phyloP scores from a whole-genome alignment of 129 eudicot species.

The Chrysanthemum lavandulifolium region DNA sequence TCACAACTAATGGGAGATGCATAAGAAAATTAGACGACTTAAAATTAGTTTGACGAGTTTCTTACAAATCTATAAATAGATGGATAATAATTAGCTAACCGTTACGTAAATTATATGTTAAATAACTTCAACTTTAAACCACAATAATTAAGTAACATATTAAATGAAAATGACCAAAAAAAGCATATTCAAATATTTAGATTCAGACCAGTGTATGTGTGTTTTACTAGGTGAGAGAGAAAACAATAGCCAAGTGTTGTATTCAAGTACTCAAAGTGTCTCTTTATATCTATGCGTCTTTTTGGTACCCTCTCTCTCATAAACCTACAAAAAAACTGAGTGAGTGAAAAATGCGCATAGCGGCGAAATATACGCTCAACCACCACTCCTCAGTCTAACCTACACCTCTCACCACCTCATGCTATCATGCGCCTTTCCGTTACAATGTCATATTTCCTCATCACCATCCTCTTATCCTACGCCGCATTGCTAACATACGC shows the following conservation, averaged over 20 bases:
- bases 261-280: conserved; percentile 8
- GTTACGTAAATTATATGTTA: too few relatives aligned
- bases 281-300: conserved; percentile 23
- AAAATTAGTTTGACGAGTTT: too few relatives aligned
- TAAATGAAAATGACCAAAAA: too few relatives aligned
- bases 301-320: background rate
- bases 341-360: conserved; percentile 32
- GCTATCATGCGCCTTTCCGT: conserved; percentile 24
- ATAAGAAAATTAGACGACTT: too few relatives aligned
- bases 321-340: background rate
- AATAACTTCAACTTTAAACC: too few relatives aligned
- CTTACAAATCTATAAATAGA: too few relatives aligned
- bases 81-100: too few relatives aligned
- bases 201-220: too few relatives aligned
- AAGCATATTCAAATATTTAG: too few relatives aligned
- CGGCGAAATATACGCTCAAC: conserved; percentile 34
- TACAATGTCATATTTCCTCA: background rate
- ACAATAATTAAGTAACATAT: too few relatives aligned
- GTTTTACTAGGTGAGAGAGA: background rate
- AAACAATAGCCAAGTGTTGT: background rate
- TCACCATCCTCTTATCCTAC: conserved; percentile 17
- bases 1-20: too few relatives aligned
- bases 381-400: conserved; percentile 27
- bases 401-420: conserved; percentile 15
- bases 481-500: conserved; percentile 30